Evolutionary conservation across 1,284 basidiomycete genomes (phyloP), one percentile per base, ranked within the genome.

Genomic region (Ustilago cynodontis): DNA sequence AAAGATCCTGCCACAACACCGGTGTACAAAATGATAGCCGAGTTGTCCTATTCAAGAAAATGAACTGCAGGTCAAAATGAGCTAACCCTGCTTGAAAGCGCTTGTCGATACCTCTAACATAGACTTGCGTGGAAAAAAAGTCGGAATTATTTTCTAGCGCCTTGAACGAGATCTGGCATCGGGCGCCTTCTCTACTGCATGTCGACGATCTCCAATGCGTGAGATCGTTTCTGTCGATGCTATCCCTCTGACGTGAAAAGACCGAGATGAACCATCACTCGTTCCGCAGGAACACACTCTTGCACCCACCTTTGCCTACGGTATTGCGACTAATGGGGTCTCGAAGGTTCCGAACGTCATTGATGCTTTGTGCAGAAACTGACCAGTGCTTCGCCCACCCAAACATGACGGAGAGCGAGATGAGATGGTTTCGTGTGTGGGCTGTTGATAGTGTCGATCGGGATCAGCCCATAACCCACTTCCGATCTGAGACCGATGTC

Each of bases 11-110:
- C n/a, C 8, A 41, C n/a, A n/a, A n/a, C n/a, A n/a, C n/a, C n/a
- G n/a, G n/a, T n/a, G n/a, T n/a, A n/a, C n/a, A n/a, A 11, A 20
- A 14, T 50, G 47, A 26, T 28, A 43, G 18, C 41, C 41, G 41
- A 43, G 35, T 37, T 37, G 14, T 11, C n/a, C n/a, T n/a, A 33
- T 33, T 33, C 11, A 5, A 11, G 31, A 45, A 50, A 50, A 50
- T 50, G 47, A 50, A 43, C n/a, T 50, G 47, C 47, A 50, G 41
- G 41, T 43, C 41, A 50, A 50, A 49, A 50, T 50, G 47, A 50
- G 47, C 47, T 50, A 24, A 45, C 22, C 22, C 24, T 16, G 6
- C 6, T 33, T 33, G 31, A 33, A 5, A 33, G 11, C 11, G 31
- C 31, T 33, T 33, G 5, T 11, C 31, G 31, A 33, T 5, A 11